A percentile compares a stretch with the other conserved stretches of the same genome.
Conservation (phyloP, 2,329 filamentous ascomycete genomes). For the Phialophora expanda region DNA sequence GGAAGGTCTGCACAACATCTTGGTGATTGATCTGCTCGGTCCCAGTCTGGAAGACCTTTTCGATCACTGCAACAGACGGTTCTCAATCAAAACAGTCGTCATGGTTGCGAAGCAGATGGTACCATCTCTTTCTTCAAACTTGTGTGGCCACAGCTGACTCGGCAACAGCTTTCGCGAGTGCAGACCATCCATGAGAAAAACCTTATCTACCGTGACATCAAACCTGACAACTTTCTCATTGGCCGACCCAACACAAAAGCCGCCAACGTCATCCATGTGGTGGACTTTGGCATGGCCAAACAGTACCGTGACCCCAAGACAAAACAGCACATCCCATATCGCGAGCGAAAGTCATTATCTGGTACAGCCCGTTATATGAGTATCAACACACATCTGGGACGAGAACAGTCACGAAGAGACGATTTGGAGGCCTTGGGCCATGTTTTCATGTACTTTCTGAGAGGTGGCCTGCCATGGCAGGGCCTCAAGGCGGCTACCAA, state of each 20-base stretch:
- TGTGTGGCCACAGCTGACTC: slow-evolving; percentile 39
- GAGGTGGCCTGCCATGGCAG: slow-evolving; percentile 71
- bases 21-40: slow-evolving; percentile 94
- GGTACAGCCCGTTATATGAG: slow-evolving; percentile 99
- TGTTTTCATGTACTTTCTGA: slow-evolving; percentile 72
- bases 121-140: slow-evolving; percentile 24
- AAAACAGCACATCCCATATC: slow-evolving; percentile 97
- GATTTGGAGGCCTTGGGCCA: slow-evolving; percentile 84
- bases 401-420: slow-evolving; percentile 94
- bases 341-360: slow-evolving; percentile 94
- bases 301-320: slow-evolving; percentile 99
- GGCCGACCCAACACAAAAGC: slow-evolving; percentile 88
- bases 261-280: slow-evolving; percentile 97
- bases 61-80: slow-evolving; percentile 93
- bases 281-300: slow-evolving; percentile 99
- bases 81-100: slow-evolving; percentile 95
- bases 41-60: slow-evolving; percentile 84
- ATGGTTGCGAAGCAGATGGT: slow-evolving; percentile 99
- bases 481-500: slow-evolving; percentile 62
- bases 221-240: slow-evolving; percentile 98
- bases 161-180: slow-evolving; percentile 76
- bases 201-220: slow-evolving; percentile 98
- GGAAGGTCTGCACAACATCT: slow-evolving; percentile 97
- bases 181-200: slow-evolving; percentile 98
- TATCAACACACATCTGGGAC: slow-evolving; percentile 97